A percentile compares a stretch with the other conserved stretches of the same genome.
Conservation (phyloP, 2,329 filamentous ascomycete genomes). For the Didymellaceae sp. region DNA sequence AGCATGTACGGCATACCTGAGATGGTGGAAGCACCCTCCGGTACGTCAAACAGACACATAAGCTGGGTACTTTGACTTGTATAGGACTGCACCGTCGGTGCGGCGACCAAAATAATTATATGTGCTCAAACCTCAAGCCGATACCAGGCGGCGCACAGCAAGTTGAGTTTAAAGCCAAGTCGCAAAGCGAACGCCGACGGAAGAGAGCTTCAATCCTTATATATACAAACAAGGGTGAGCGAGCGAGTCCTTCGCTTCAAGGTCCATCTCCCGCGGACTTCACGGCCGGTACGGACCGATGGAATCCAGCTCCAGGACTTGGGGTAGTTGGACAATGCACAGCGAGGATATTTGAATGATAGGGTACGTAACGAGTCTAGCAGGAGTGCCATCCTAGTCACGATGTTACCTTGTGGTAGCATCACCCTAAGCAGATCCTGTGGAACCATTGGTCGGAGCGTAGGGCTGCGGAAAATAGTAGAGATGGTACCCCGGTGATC, state of each 20-base stretch:
- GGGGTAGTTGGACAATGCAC: slow-evolving; percentile 4
- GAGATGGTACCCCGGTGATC: neutral
- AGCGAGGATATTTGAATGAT: slow-evolving; percentile 1
- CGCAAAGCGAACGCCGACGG: no score
- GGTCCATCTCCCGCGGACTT: slow-evolving; percentile 2
- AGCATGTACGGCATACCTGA: no score
- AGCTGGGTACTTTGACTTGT: no score
- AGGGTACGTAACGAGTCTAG: neutral
- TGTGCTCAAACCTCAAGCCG: no score
- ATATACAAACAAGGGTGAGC: slow-evolving; percentile 13
- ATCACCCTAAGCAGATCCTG: slow-evolving; percentile 4
- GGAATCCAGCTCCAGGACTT: slow-evolving; percentile 2
- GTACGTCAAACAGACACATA: no score
- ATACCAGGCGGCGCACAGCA: no score
- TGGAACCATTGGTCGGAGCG: slow-evolving; percentile 1
- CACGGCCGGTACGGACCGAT: slow-evolving; percentile 11
- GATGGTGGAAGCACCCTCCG: no score
- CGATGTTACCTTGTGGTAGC: slow-evolving; percentile 10
- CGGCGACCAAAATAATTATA: no score
- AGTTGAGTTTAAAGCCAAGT: no score
- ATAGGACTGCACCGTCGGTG: no score
- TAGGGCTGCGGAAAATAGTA: neutral
- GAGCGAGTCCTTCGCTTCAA: slow-evolving; percentile 7
- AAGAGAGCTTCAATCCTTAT: neutral
- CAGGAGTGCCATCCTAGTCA: slow-evolving; percentile 5